These are phyloP conservation scores for Liquidambar formosana DNA, from an alignment of 164 flowering plant species.

Conservation along the genomic window DNA sequence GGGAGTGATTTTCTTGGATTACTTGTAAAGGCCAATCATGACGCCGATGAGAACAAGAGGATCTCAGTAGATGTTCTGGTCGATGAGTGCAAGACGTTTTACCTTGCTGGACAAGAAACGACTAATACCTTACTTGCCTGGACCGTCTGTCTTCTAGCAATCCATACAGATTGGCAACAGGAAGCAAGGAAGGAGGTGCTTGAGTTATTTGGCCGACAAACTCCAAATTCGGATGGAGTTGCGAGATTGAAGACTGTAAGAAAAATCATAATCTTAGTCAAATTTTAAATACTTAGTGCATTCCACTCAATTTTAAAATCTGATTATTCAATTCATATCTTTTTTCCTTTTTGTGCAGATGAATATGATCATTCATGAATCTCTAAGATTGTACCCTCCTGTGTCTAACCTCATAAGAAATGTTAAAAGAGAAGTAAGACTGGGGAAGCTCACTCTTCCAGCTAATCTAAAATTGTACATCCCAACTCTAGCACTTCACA, in stretches of 20 bases:
- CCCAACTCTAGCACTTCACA: constrained; percentile 31
- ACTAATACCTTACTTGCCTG: constrained; percentile 33
- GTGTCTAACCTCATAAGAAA: constrained; percentile 8
- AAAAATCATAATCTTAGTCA: too few species aligned
- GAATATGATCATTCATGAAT: constrained; percentile 46
- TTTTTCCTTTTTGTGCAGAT: constrained; percentile 24
- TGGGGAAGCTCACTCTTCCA: constrained; percentile 33
- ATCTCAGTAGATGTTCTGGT: constrained; percentile 40
- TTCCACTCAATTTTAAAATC: too few species aligned
- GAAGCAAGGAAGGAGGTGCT: constrained; percentile 43
- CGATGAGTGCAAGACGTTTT: constrained; percentile 60
- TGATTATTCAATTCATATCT: background rate
- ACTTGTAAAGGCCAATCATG: constrained; percentile 31
- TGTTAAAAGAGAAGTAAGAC: constrained; percentile 15
- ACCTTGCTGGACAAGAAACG: constrained; percentile 53
- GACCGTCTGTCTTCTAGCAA: constrained; percentile 39
- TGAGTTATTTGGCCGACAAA: constrained; percentile 24
- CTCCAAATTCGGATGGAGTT: constrained; percentile 28
- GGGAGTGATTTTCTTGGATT: constrained; percentile 42
- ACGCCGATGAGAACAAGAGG: constrained; percentile 19
- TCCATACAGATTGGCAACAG: constrained; percentile 49
- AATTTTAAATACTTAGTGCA: background rate
- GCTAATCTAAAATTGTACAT: constrained; percentile 15
- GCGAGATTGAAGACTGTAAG: constrained; percentile 36
- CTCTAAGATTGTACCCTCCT: constrained; percentile 45